Evolutionary conservation across 2,329 filamentous ascomycete species (phyloP).

Genomic region (Talaromyces atroroseus): DNA sequence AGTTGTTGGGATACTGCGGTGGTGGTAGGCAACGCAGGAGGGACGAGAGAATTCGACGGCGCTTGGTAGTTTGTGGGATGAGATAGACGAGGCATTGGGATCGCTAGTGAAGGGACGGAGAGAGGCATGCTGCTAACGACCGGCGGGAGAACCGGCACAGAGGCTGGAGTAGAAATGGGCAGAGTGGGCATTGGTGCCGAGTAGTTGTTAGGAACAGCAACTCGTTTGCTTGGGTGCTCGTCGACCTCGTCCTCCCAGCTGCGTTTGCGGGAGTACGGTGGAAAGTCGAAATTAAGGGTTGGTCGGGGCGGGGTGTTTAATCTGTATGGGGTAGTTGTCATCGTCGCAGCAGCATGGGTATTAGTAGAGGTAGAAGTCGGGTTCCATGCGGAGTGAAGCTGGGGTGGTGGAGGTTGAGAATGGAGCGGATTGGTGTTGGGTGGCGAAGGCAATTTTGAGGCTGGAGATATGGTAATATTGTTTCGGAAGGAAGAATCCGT

Average conservation of each 20-base stretch:
- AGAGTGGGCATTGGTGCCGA: slow-evolving; percentile 21
- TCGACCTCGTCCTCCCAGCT: slow-evolving; percentile 50
- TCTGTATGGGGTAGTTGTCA: slow-evolving; percentile 19
- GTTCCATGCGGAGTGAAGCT: slow-evolving; percentile 19
- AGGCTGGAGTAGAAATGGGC: slow-evolving; percentile 21
- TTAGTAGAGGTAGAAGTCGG: slow-evolving; percentile 16
- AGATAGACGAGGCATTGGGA: slow-evolving; percentile 52
- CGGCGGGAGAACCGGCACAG: slow-evolving; percentile 29
- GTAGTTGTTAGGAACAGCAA: slow-evolving; percentile 22
- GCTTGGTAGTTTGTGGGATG: slow-evolving; percentile 64
- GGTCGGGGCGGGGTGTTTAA: slow-evolving; percentile 19
- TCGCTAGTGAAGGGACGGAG: slow-evolving; percentile 30
- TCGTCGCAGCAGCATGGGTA: slow-evolving; percentile 15
- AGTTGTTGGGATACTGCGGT: slow-evolving; percentile 10
- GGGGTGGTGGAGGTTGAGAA: slow-evolving; percentile 15
- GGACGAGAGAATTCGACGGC: slow-evolving; percentile 41
- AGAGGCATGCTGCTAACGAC: slow-evolving; percentile 25
- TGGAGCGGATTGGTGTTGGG: slow-evolving; percentile 26
- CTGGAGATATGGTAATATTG: slow-evolving; percentile 22
- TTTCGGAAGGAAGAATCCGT: slow-evolving; percentile 27
- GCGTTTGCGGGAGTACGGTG: slow-evolving; percentile 48
- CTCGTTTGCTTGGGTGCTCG: slow-evolving; percentile 55
- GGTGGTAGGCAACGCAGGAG: slow-evolving; percentile 43
- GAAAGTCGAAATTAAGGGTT: slow-evolving; percentile 18
- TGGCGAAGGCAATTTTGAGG: slow-evolving; percentile 39